Percentiles rank a stretch among this genome's conserved stretches.
phyloP scores from a whole-genome alignment of 306 rosid genomes.

The Quillaja saponaria region DNA sequence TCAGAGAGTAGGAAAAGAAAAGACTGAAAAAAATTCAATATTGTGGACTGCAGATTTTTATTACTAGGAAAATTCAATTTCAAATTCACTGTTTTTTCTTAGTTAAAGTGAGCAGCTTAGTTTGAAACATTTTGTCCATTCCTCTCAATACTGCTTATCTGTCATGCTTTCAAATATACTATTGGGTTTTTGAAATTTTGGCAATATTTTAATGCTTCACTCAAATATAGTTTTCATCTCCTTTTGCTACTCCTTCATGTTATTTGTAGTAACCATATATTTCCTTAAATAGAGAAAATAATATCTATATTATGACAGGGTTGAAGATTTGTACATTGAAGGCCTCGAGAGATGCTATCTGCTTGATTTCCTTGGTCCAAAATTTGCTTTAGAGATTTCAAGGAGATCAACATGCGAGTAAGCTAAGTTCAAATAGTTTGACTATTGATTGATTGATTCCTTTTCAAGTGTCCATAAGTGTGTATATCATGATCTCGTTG shows the following conservation, averaged over 20 bases:
- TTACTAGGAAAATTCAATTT: not conserved
- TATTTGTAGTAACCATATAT: too few relatives aligned
- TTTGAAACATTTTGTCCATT: too few relatives aligned
- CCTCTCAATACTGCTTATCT: not conserved
- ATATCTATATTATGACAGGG: conserved; percentile 38
- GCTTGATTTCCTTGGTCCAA: conserved; percentile 68
- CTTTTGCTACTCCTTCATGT: too few relatives aligned
- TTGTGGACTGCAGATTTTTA: too few relatives aligned
- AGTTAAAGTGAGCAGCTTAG: not conserved
- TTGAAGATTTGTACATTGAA: conserved; percentile 62
- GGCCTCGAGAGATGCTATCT: conserved; percentile 69
- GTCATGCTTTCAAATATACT: not conserved
- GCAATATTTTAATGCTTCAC: not conserved
- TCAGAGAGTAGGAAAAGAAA: too few relatives aligned
- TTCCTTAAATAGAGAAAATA: too few relatives aligned
- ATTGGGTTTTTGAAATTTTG: not conserved
- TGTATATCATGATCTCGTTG: not conserved
- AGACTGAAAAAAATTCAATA: too few relatives aligned
- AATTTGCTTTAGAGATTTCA: conserved; percentile 55
- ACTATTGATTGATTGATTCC: too few relatives aligned
- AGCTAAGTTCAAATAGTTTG: too few relatives aligned
- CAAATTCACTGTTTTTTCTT: not conserved
- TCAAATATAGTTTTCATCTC: too few relatives aligned
- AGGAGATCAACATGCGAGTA: conserved; percentile 58
- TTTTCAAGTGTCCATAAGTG: not conserved